phyloP scores from a whole-genome alignment of 495 filamentous ascomycete genomes.

The Thermothielavioides terrestris region DNA sequence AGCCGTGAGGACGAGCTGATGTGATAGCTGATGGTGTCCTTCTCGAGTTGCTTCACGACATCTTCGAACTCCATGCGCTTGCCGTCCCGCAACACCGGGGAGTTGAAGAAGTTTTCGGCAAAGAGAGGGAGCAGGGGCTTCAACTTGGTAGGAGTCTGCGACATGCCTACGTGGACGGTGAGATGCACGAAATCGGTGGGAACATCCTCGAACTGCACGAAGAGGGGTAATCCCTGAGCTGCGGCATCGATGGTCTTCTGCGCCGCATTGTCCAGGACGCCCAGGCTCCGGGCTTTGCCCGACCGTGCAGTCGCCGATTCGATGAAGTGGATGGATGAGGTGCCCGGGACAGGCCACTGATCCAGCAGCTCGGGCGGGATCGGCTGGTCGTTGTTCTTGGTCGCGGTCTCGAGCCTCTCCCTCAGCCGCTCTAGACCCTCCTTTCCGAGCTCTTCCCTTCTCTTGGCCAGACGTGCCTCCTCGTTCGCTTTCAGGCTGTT shows the following conservation, averaged over 20 bases:
- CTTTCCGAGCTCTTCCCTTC: conserved; percentile 41
- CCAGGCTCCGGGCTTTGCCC: conserved; percentile 65
- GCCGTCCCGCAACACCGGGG: conserved; percentile 72
- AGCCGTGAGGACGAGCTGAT: conserved; percentile 57
- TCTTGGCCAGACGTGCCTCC: conserved; percentile 46
- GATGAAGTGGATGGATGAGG: conserved; percentile 88
- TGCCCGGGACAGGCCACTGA: conserved; percentile 69
- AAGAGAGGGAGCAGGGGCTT: conserved; percentile 80
- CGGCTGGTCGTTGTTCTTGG: conserved; percentile 70
- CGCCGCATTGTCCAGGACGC: conserved; percentile 54
- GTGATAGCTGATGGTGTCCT: conserved; percentile 76
- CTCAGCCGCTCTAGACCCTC: conserved; percentile 58
- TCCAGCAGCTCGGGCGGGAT: conserved; percentile 71
- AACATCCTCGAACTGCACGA: conserved; percentile 95
- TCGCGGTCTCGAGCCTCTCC: conserved; percentile 68
- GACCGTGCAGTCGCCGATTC: conserved; percentile 78
- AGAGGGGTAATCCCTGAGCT: conserved; percentile 56
- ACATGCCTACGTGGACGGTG: conserved; percentile 66
- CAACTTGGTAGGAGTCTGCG: conserved; percentile 58
- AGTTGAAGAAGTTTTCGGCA: conserved; percentile 87
- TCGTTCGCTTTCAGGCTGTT: conserved; percentile 67
- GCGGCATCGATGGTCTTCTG: conserved; percentile 72
- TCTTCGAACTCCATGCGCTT: conserved; percentile 79
- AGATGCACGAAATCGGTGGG: conserved; percentile 83
- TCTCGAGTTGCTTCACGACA: conserved; percentile 80